phyloP scores from a whole-genome alignment of 371 early-diverging fungal species.

The Circinella umbellata region DNA sequence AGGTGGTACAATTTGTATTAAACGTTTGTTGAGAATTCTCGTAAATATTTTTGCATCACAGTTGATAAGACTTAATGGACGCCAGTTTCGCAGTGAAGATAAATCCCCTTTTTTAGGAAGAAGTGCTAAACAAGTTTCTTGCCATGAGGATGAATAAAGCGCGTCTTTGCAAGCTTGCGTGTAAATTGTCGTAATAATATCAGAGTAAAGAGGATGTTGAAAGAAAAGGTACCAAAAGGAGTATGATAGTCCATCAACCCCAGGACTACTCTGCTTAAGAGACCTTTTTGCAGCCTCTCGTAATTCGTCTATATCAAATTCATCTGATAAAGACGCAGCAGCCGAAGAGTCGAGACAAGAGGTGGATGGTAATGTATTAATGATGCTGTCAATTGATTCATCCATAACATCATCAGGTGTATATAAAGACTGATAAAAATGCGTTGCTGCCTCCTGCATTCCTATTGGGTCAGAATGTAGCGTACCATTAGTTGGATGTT shows the following conservation, averaged over 20 bases:
- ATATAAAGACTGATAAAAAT: too few relatives aligned
- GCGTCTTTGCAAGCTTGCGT: slow-evolving; percentile 18
- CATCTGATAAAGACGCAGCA: too few relatives aligned
- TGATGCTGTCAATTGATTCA: too few relatives aligned
- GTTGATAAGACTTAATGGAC: slow-evolving; percentile 29
- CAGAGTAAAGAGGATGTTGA: not conserved
- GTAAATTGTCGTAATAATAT: slow-evolving; percentile 10
- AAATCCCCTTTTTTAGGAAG: slow-evolving; percentile 30
- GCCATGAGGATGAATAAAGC: slow-evolving; percentile 29
- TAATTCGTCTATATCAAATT: too few relatives aligned
- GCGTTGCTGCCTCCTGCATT: too few relatives aligned
- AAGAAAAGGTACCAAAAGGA: slow-evolving; percentile 14
- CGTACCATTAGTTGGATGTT: too few relatives aligned
- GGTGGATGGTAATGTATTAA: too few relatives aligned
- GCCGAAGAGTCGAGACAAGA: too few relatives aligned
- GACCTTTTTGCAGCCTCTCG: too few relatives aligned
- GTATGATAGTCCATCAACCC: slow-evolving; percentile 15
- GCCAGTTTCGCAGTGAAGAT: slow-evolving; percentile 28
- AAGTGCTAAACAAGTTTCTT: slow-evolving; percentile 21
- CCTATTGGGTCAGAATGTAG: too few relatives aligned
- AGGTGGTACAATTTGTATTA: not conserved
- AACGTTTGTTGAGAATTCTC: not conserved
- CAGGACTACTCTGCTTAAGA: not conserved
- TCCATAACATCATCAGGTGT: too few relatives aligned
- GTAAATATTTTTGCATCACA: slow-evolving; percentile 27